A percentile compares a stretch with the other conserved stretches of the same genome.
phyloP scores from a whole-genome alignment of 2,329 filamentous ascomycete species.

The Drechslera avenae region DNA sequence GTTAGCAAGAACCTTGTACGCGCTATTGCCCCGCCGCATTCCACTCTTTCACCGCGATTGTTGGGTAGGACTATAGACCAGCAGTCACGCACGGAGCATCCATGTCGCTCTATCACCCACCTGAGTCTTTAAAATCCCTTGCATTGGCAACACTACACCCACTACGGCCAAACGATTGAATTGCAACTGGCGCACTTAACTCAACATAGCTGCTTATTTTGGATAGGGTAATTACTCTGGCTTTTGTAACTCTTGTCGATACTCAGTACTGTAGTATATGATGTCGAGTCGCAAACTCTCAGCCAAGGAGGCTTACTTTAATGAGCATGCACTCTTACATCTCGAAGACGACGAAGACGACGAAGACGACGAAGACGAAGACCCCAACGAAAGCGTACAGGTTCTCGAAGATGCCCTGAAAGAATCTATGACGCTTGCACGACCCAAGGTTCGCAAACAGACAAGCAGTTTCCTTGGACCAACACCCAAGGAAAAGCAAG shows the following conservation, averaged over 20 bases:
- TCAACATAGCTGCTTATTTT: not conserved
- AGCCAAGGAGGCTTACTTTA: constrained; percentile 38
- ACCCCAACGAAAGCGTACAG: constrained; percentile 17
- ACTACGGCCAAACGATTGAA: not conserved
- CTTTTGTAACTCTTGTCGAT: not conserved
- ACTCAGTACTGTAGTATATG: not conserved
- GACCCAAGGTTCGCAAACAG: constrained; percentile 19
- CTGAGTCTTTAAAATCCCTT: not conserved
- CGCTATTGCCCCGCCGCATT: constrained; percentile 20
- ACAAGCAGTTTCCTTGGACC: constrained; percentile 39
- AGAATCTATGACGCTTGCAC: constrained; percentile 27
- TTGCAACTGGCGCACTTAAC: not conserved
- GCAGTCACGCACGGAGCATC: constrained; percentile 3
- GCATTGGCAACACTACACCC: not conserved
- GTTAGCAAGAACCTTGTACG: constrained; percentile 20
- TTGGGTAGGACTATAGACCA: constrained; percentile 1
- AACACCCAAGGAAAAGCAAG: constrained; percentile 37
- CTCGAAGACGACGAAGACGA: constrained; percentile 35
- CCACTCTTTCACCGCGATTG: constrained; percentile 9
- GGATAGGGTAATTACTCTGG: not conserved
- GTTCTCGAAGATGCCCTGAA: constrained; percentile 29
- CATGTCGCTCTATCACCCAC: not conserved
- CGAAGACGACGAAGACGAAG: constrained; percentile 22
- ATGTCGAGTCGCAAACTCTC: constrained; percentile 34
- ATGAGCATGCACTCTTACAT: constrained; percentile 37